Evolutionary conservation across 1,284 basidiomycete genomes (phyloP).

Genomic region (Singerocomus inundabilis): DNA sequence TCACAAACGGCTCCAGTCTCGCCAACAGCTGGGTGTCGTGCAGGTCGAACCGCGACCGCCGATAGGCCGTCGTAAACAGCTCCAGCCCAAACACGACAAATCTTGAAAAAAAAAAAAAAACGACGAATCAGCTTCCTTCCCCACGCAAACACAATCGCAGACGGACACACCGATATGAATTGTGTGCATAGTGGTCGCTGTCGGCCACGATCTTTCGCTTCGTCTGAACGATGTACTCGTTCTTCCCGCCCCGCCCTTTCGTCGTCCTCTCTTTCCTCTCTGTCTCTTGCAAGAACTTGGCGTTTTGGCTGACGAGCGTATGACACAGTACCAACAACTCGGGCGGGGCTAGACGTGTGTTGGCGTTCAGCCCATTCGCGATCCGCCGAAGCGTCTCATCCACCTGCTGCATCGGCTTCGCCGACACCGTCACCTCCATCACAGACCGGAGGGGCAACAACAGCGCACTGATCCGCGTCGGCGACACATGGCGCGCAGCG

Average conservation of each 20-base stretch:
- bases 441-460: slow-evolving; percentile 82
- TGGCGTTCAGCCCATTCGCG: slow-evolving; percentile 83
- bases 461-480: slow-evolving; percentile 72
- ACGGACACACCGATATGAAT: slow-evolving; percentile 70
- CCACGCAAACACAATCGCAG: neutral
- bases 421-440: slow-evolving; percentile 82
- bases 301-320: slow-evolving; percentile 89
- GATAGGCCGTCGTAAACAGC: slow-evolving; percentile 85
- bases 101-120: slow-evolving; percentile 41
- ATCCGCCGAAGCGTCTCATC: slow-evolving; percentile 89
- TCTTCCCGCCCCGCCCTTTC: slow-evolving; percentile 32
- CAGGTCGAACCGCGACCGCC: slow-evolving; percentile 85
- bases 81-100: slow-evolving; percentile 95
- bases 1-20: slow-evolving; percentile 85
- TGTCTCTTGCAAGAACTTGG: slow-evolving; percentile 70
- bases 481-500: slow-evolving; percentile 74
- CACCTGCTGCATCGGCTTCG: slow-evolving; percentile 81
- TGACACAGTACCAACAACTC: slow-evolving; percentile 86
- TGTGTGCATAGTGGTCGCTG: slow-evolving; percentile 75
- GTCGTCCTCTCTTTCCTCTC: slow-evolving; percentile 38
- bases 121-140: slow-evolving; percentile 9
- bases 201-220: slow-evolving; percentile 64
- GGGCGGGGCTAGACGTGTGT: slow-evolving; percentile 66
- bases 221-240: slow-evolving; percentile 73
- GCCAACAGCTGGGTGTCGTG: slow-evolving; percentile 69